Conservation (phyloP, 192 early-diverging fungal species). For the Podila horticola region DNA sequence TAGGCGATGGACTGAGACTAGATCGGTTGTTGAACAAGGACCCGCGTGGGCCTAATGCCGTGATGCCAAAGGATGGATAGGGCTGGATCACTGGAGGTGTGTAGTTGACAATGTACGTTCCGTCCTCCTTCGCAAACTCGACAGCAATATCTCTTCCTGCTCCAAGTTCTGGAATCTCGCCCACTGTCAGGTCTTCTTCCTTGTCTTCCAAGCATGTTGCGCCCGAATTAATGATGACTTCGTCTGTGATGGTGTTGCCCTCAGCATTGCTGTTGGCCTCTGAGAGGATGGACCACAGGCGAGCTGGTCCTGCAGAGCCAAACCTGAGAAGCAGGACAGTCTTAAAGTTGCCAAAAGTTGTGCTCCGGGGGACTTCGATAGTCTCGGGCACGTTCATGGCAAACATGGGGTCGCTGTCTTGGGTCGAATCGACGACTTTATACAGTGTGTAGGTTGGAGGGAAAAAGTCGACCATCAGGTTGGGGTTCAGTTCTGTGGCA, state of each 20-base stretch:
- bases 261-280: constrained; percentile 2
- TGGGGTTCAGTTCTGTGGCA: constrained; percentile 17
- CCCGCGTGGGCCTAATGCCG: constrained; percentile 1
- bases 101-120: constrained; percentile 13
- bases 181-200: constrained; percentile 30
- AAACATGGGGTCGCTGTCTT: constrained; percentile 6
- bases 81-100: neutral
- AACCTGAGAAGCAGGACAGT: constrained; percentile 9
- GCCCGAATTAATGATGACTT: neutral
- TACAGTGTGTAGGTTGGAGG: constrained; percentile 53
- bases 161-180: constrained; percentile 23
- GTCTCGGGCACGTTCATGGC: constrained; percentile 24
- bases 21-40: constrained; percentile 6
- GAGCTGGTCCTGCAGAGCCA: constrained; percentile 7
- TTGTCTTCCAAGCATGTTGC: constrained; percentile 21
- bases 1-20: neutral
- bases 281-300: constrained; percentile 31
- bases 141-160: constrained; percentile 10
- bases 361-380: constrained; percentile 31
- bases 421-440: constrained; percentile 22
- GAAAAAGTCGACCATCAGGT: constrained; percentile 51
- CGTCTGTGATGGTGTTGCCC: constrained; percentile 26
- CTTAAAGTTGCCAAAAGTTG: constrained; percentile 40
- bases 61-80: neutral
- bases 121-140: constrained; percentile 17